Conservation (phyloP, 2,329 filamentous ascomycete genomes). For the Ascochyta viciae-villosae region DNA sequence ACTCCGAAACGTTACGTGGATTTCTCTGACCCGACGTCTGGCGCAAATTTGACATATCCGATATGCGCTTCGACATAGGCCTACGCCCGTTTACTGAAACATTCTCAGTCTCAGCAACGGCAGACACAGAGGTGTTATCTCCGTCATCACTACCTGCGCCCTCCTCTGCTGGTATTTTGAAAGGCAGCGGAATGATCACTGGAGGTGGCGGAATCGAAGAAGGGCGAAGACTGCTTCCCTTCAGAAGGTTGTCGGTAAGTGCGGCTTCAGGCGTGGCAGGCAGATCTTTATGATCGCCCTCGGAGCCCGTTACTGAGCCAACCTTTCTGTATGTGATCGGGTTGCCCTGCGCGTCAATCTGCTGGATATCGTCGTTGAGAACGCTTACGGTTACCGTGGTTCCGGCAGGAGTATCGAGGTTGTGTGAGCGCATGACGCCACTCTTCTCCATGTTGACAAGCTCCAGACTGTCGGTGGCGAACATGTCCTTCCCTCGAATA, state of each 20-base stretch:
- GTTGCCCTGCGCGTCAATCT: constrained; percentile 42
- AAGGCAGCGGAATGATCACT: constrained; percentile 69
- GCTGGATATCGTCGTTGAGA: constrained; percentile 57
- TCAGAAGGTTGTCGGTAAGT: constrained; percentile 3
- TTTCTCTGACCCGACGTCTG: constrained; percentile 23
- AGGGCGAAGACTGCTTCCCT: constrained; percentile 29
- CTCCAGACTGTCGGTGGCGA: constrained; percentile 60
- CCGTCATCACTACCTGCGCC: constrained; percentile 55
- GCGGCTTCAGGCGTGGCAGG: constrained; percentile 10
- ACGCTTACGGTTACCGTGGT: constrained; percentile 63
- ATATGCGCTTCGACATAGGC: constrained; percentile 49
- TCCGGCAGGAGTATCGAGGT: constrained; percentile 43
- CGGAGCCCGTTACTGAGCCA: not conserved
- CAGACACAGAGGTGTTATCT: constrained; percentile 65
- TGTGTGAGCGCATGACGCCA: constrained; percentile 50
- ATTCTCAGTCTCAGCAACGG: constrained; percentile 47
- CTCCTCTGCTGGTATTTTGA: constrained; percentile 62
- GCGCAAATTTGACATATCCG: constrained; percentile 41
- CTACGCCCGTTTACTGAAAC: constrained; percentile 14
- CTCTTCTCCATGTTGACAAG: constrained; percentile 59
- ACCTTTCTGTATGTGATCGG: constrained; percentile 22
- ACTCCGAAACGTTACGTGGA: constrained; percentile 30
- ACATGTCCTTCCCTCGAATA: constrained; percentile 46
- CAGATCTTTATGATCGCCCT: constrained; percentile 4
- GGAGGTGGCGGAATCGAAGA: constrained; percentile 56